Conservation (phyloP, 495 filamentous ascomycete genomes). For the Cercophora sp. region DNA sequence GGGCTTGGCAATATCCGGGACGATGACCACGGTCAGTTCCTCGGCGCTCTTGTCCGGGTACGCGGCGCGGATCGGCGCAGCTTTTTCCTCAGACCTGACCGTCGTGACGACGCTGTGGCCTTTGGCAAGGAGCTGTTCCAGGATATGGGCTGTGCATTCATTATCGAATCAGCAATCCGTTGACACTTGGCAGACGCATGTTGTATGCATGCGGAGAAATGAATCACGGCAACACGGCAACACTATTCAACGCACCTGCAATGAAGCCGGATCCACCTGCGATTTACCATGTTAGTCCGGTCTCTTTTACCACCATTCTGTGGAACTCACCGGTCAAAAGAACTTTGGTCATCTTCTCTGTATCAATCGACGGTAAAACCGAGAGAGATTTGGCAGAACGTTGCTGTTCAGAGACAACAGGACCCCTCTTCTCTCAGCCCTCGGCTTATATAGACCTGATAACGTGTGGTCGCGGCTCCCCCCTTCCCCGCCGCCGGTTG, state of each 20-base stretch:
- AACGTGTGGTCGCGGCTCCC: too few species aligned
- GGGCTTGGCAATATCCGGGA: slow-evolving; percentile 74
- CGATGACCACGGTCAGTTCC: slow-evolving; percentile 70
- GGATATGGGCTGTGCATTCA: slow-evolving; percentile 57
- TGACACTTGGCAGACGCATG: not conserved
- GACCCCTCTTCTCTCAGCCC: too few species aligned
- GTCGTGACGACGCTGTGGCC: slow-evolving; percentile 77
- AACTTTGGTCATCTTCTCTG: slow-evolving; percentile 52
- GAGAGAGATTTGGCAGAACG: not conserved
- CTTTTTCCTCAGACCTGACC: slow-evolving; percentile 77
- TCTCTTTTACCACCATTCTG: not conserved
- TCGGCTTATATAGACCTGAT: too few species aligned
- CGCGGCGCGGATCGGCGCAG: slow-evolving; percentile 64
- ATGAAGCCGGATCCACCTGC: slow-evolving; percentile 50
- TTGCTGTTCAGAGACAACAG: too few species aligned
- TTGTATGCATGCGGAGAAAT: too few species aligned
- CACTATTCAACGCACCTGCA: slow-evolving; percentile 45
- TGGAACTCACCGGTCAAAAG: slow-evolving; percentile 51
- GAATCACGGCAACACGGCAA: too few species aligned
- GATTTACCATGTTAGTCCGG: not conserved
- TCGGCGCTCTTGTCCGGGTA: slow-evolving; percentile 53
- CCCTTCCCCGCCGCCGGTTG: too few species aligned
- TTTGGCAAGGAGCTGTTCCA: slow-evolving; percentile 67
- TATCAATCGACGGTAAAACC: not conserved
- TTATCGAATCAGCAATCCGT: slow-evolving; percentile 6